Percentiles rank a stretch among this genome's conserved stretches.
phyloP scores from a whole-genome alignment of 1,139 yeast genomes.

The Magnusiomyces paraingens region DNA sequence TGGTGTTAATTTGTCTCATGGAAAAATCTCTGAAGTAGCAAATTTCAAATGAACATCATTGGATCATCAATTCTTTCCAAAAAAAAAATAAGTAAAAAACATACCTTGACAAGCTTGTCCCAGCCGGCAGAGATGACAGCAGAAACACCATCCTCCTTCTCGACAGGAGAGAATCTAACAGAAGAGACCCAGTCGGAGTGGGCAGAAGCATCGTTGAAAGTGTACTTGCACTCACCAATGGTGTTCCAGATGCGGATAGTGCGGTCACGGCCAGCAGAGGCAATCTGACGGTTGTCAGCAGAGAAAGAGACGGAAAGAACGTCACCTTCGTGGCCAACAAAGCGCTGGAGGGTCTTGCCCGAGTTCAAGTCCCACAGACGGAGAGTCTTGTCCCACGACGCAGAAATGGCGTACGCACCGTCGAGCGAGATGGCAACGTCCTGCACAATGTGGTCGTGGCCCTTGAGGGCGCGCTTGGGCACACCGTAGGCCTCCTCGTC shows the following conservation, averaged over 20 bases:
- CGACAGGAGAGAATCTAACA: conserved; percentile 89
- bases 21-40: conserved; percentile 98
- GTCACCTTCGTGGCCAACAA: conserved; percentile 97
- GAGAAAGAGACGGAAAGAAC: conserved; percentile 96
- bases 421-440: conserved; percentile 98
- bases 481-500: conserved; percentile 97
- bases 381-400: conserved; percentile 99
- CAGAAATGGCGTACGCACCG: conserved; percentile 97
- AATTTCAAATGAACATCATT: conserved; percentile 49
- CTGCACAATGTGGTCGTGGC: conserved; percentile 99
- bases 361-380: conserved; percentile 97
- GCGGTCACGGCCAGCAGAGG: conserved; percentile 98
- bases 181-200: conserved; percentile 99
- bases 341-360: conserved; percentile 92
- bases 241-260: conserved; percentile 99
- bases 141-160: conserved; percentile 39
- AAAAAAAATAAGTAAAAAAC: conserved; percentile 37
- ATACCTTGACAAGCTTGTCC: conserved; percentile 99
- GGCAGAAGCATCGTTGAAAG: conserved; percentile 60
- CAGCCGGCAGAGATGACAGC: conserved; percentile 97
- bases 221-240: conserved; percentile 96
- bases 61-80: conserved; percentile 1
- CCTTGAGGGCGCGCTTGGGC: conserved; percentile 94
- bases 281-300: conserved; percentile 95
- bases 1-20: conserved; percentile 96